Base-by-base conservation (phyloP, 768 basidiomycete genomes). In the Cyclocybe cylindracea region DNA sequence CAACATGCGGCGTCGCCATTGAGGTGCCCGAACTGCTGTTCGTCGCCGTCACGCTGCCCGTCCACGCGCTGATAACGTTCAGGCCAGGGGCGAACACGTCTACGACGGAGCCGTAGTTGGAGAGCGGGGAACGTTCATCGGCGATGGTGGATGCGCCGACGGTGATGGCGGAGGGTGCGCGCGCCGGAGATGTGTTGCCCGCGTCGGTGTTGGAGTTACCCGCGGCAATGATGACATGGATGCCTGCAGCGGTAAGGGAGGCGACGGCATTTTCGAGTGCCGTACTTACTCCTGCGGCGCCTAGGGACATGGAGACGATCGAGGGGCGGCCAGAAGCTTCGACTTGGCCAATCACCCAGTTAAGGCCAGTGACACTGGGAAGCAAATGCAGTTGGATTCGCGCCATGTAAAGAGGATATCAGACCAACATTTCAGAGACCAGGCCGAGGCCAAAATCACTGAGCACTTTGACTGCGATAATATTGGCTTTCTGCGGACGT, bases 391-490 rank as follows among this genome's bases (percentile, higher is more conserved):
- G 16, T 16, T 16, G 16, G 16, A 16, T 16, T 16, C 16, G 16
- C 16, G 16, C 16, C 16, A 16, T 1, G 16, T 35, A 7, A 4
- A 35, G 65, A 3, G n/a, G 2, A 10, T 44, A 6, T 16, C 7
- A 19, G 38, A 33, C 55, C 40, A 14, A 52, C 55, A 57, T 48
- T 7, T 29, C 38, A 16, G 56, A 58, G 38, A 48, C 37, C 1
- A 53, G 18, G 14, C 53, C 54, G 11, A 46, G 45, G 10, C 71
- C 72, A 5, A 41, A 48, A 49, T 70, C 68, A 39, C 58, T 62
- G 35, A 75, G 65, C 7, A 75, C 75, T 54, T 75, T 77, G 45
- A 77, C 73, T 6, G 74, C 71, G 53, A 76, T 59, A 54, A 75
- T 56, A 48, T 57, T 65, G 0, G 69, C 72, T 32, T 48, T 55